These are phyloP conservation scores for Euphrasia confusa DNA, from an alignment of 257 asterid genomes.

Conservation along the genomic window DNA sequence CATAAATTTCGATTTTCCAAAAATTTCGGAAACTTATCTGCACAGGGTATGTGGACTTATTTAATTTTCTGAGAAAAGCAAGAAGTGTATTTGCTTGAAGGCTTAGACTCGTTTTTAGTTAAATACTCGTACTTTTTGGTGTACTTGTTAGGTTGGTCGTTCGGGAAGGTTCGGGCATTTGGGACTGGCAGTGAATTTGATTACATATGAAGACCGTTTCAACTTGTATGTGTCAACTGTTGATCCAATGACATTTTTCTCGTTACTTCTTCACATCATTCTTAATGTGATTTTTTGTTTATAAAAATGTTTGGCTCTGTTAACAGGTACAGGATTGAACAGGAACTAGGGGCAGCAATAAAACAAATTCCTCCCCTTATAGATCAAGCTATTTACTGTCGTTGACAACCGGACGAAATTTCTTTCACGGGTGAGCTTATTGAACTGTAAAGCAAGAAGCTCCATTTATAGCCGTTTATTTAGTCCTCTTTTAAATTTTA, in stretches of 20 bases:
- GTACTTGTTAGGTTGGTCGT: slow-evolving; percentile 39
- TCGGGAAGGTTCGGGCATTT: slow-evolving; percentile 54
- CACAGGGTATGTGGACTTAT: slow-evolving; percentile 38
- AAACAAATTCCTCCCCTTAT: slow-evolving; percentile 47
- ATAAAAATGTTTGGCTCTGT: neutral
- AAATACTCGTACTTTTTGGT: slow-evolving; percentile 9
- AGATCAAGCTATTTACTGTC: slow-evolving; percentile 42
- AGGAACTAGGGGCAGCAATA: slow-evolving; percentile 49
- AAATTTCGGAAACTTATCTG: slow-evolving; percentile 43
- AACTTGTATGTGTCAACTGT: slow-evolving; percentile 33
- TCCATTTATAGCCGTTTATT: neutral
- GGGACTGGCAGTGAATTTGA: slow-evolving; percentile 45
- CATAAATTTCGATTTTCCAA: slow-evolving; percentile 44
- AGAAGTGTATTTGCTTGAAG: neutral
- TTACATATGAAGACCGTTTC: slow-evolving; percentile 45
- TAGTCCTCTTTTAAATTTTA: neutral
- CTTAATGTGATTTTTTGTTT: neutral
- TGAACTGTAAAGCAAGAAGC: neutral
- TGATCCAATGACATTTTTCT: neutral
- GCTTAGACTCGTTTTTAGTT: neutral
- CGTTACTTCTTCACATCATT: neutral
- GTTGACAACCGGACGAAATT: slow-evolving; percentile 19
- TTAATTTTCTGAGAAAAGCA: slow-evolving; percentile 6
- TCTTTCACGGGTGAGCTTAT: slow-evolving; percentile 18
- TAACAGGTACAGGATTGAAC: slow-evolving; percentile 45